A percentile compares a stretch with the other conserved stretches of the same genome.
These are phyloP conservation scores for Fraxinus ornus DNA, from an alignment of 305 asterid species.

Conservation along the genomic window DNA sequence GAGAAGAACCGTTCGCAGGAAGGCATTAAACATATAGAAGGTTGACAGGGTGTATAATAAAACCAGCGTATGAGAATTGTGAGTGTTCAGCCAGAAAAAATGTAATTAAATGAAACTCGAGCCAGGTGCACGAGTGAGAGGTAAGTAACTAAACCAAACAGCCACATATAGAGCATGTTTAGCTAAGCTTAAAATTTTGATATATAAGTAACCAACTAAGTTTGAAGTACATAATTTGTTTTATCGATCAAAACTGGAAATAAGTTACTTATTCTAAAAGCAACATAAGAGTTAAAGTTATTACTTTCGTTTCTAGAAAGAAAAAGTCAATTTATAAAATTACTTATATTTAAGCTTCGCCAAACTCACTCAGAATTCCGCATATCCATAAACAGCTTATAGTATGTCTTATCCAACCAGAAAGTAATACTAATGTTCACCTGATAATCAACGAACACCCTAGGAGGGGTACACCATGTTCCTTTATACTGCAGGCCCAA, in stretches of 20 bases:
- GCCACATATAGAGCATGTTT: not conserved
- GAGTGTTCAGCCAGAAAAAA: not conserved
- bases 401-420: not conserved
- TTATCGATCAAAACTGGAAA: not conserved
- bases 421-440: slow-evolving; percentile 32
- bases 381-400: not conserved
- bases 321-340: not conserved
- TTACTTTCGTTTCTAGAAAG: not conserved
- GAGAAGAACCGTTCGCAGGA: not conserved
- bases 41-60: not conserved
- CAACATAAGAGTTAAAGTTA: not conserved
- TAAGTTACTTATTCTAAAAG: not conserved
- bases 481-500: slow-evolving; percentile 97
- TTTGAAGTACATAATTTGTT: not conserved
- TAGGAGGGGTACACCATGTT: slow-evolving; percentile 99
- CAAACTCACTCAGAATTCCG: not conserved
- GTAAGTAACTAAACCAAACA: not conserved
- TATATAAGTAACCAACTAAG: not conserved
- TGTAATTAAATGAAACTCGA: not conserved
- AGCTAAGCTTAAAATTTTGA: not conserved
- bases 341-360: not conserved
- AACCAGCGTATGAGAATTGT: not conserved
- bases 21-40: not conserved
- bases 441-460: slow-evolving; percentile 96
- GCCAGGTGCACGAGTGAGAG: slow-evolving; percentile 1